Evolutionary conservation across 805 yeast species (phyloP), one percentile per base, ranked within the genome.

Genomic region (Saccharomycopsis fermentans): DNA sequence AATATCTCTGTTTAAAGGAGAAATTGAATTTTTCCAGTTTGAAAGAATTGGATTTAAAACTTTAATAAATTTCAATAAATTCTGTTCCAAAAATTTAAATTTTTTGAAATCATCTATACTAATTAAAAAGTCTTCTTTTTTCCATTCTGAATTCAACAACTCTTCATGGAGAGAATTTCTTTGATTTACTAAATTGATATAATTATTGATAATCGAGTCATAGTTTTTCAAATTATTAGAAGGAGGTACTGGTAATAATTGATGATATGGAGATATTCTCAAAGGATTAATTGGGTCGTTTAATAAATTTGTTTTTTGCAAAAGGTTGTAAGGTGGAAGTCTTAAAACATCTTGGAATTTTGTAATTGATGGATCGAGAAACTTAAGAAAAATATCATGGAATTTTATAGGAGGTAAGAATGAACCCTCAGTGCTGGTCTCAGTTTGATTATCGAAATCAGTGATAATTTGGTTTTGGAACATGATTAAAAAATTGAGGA

Each of bases 401-500:
- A 53, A 55, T 37, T 48, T 55, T 9, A 61, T 52, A 12, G 55
- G 58, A 9, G 60, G 59, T 6, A 59, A 32, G 4, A 48, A 48
- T 11, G 32, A 21, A 36, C 52, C 40, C 4, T 34, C 52, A 3
- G 53, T 40, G n/a, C 51, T 37, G 29, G 40, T 40, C 6, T 37
- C 21, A 37, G 21, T 27, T 4, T n/a, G n/a, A 47, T 47, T 43
- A 11, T 43, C n/a, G 4, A 3, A 14, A 24, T 43, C 50, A 21
- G 21, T 9, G n/a, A 43, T 40, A 19, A 40, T 43, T 5, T 43
- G 5, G n/a, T 54, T 37, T 12, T 57, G 55, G 39, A 43, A 57
- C 14, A 54, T 47, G 14, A 55, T 54, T 8, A 59, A 90, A 61
- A 90, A 78, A 67, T 88, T 88, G 59, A 94, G 74, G 67, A 94